Base-by-base conservation (phyloP, 495 filamentous ascomycete species). In the Bombardia bombarda region DNA sequence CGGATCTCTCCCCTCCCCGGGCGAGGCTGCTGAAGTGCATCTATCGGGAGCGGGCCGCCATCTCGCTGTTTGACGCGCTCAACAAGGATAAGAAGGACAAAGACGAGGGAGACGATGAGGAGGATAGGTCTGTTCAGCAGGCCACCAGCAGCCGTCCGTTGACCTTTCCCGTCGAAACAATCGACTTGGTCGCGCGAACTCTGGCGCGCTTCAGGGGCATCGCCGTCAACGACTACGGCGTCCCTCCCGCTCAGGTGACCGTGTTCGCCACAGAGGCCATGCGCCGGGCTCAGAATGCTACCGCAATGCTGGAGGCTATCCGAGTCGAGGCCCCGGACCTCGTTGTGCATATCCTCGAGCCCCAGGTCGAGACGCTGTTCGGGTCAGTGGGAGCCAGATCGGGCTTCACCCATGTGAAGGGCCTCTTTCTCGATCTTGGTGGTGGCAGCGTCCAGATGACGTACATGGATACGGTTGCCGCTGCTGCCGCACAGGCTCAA, bases 381-480 rank as follows among this genome's bases (percentile, higher is more conserved):
- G 90, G 90, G 2, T 83, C 89, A 2, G 50, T 87, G 70, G 90
- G 90, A 1, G 81, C 92, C 17, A 80, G 87, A 22, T 88, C 84
- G 47, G 83, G 82, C 9, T 82, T 90, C 40, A 64, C 66, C 7
- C 56, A 73, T 22, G 62, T 69, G 12, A 53, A 69, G 21, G 79
- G 87, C 0, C 63, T 96, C 17, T 83, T 90, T 17, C 83, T 96
- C 62, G 90, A 96, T 56, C 74, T 96, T 0, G 90, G 90, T 2
- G 90, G 90, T 2, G 90, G 90, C 1, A 93, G 87, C 51, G 86
- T 87, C 40, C 90, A 96, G 64, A 80, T 95, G 66, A 87, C 85
- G 6, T 94, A 87, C 74, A 72, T 95, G 56, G 67, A 80, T 37
- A 78, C 82, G 1, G 77, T 52, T 53, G 71, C 14, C 54, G 71